These are phyloP conservation scores for Przewalskia tangutica DNA, from an alignment of 257 asterid species.

Conservation along the genomic window DNA sequence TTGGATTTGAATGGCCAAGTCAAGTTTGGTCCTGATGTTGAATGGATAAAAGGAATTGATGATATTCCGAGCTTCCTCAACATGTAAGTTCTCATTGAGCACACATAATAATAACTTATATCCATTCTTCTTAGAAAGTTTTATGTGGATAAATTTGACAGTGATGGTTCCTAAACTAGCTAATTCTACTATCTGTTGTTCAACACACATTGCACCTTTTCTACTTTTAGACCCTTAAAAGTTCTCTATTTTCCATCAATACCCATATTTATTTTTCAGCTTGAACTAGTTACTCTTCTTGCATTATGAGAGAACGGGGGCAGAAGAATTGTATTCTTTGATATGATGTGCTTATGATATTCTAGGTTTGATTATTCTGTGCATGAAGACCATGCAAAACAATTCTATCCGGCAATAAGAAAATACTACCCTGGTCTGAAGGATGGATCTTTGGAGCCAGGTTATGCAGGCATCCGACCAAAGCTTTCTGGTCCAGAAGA, in stretches of 20 bases:
- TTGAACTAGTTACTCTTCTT: not conserved
- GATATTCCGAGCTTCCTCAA: conserved; percentile 62
- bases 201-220: not conserved
- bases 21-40: conserved; percentile 89
- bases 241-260: not conserved
- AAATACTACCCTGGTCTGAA: conserved; percentile 59
- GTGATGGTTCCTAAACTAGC: not conserved
- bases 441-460: conserved; percentile 67
- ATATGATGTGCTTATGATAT: not conserved
- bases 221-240: not conserved
- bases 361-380: conserved; percentile 73
- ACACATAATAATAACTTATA: not conserved
- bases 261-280: not conserved
- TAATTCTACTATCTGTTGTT: not conserved
- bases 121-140: not conserved
- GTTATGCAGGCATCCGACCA: conserved; percentile 79
- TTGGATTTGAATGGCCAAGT: conserved; percentile 76
- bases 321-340: not conserved
- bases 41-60: conserved; percentile 70
- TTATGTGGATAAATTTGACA: not conserved
- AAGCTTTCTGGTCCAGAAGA: conserved; percentile 60
- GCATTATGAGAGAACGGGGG: not conserved
- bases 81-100: conserved; percentile 35
- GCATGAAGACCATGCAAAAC: conserved; percentile 40
- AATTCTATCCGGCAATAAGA: conserved; percentile 60